Evolutionary conservation across 2,329 filamentous ascomycete species (phyloP).

Genomic region (Bretziella fagacearum): DNA sequence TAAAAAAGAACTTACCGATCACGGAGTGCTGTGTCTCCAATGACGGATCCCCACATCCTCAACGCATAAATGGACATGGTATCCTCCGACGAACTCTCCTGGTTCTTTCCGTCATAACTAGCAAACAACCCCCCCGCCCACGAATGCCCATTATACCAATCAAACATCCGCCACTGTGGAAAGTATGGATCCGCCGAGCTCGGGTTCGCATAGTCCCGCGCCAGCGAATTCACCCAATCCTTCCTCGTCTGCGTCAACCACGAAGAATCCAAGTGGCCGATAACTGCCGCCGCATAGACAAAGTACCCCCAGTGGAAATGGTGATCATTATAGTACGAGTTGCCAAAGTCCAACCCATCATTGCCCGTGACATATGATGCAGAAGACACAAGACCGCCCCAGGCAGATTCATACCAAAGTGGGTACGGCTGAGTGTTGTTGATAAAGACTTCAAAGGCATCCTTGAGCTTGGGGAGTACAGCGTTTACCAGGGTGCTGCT

Average conservation of each 20-base stretch:
- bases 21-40: constrained; percentile 63
- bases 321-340: constrained; percentile 66
- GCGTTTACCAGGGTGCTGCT: constrained; percentile 39
- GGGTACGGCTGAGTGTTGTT: constrained; percentile 51
- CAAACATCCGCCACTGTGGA: constrained; percentile 68
- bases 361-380: constrained; percentile 56
- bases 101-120: constrained; percentile 55
- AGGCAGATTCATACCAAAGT: constrained; percentile 50
- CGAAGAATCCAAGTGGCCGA: constrained; percentile 56
- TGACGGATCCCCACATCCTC: constrained; percentile 82
- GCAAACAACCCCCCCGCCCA: constrained; percentile 74
- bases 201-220: constrained; percentile 71
- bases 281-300: constrained; percentile 68
- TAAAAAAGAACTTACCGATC: constrained; percentile 34
- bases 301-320: constrained; percentile 78
- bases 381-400: constrained; percentile 68
- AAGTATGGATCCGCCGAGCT: constrained; percentile 54
- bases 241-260: constrained; percentile 56
- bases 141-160: constrained; percentile 89
- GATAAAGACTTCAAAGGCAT: constrained; percentile 47
- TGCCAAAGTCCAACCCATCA: constrained; percentile 67
- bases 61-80: constrained; percentile 71
- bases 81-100: constrained; percentile 85
- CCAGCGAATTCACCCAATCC: constrained; percentile 65
- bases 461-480: constrained; percentile 45